Evolutionary conservation across 768 basidiomycete genomes (phyloP), one percentile per base, ranked within the genome.

Genomic region (Leccinum disarticulatum): DNA sequence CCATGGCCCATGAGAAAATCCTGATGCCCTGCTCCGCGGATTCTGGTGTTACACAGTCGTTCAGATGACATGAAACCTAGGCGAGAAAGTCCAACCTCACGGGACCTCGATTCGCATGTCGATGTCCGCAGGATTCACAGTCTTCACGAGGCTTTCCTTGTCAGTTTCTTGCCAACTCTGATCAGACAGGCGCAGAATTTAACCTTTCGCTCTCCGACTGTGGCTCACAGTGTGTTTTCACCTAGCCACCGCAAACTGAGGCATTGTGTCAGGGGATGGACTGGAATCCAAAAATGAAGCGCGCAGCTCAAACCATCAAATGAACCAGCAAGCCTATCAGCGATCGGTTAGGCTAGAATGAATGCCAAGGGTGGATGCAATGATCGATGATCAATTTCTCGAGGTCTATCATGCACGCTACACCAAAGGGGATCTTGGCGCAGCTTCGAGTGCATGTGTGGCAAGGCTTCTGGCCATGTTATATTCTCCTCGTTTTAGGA

Each of bases 161-260:
- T n/a, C 78, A 76, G 54, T 80, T 80, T n/a, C 36, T 80, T 57
- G 8, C 33, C 15, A 15, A 25, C 27, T 8, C 22, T 52, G 49
- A 17, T 72, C 67, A 2, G 82, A 49, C 79, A 76, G 35, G 83
- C 72, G 19, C 66, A 59, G 57, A 76, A 77, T 35, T 8, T 36
- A 5, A 41, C 31, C 6, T 33, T 13, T 43, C 3, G 2, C 17
- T 43, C 33, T 22, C 30, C 9, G 5, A 56, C 28, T 43, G 53
- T 41, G 53, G 14, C 28, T 55, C 52, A 41, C 38, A 3, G 10
- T 58, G 7, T 25, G 9, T 14, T 31, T 19, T 58, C 31, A 3
- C 15, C 1, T 10, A 54, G n/a, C 14, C 33, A 14, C 15, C 25
- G 19, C 33, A 14, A 11, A 54, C 17, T 19, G 31, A 43, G 38